These are phyloP conservation scores for Rosa lucieae DNA, from an alignment of 306 rosid species.

Conservation along the genomic window DNA sequence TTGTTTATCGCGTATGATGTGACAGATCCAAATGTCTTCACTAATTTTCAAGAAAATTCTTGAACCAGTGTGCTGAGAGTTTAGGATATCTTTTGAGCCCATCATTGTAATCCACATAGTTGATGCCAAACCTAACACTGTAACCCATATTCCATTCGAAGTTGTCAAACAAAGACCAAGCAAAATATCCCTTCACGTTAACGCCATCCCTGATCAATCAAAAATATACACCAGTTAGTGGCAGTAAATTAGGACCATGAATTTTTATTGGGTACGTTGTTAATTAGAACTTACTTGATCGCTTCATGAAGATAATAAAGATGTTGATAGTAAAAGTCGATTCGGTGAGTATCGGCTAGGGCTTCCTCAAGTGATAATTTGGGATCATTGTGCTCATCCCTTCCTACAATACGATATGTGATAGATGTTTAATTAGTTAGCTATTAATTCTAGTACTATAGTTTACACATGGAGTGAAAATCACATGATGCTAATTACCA, in stretches of 20 bases:
- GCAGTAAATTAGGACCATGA: background rate
- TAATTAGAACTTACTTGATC: slow-evolving; percentile 26
- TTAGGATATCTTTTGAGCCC: slow-evolving; percentile 30
- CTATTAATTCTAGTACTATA: no score
- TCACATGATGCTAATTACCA: slow-evolving; percentile 22
- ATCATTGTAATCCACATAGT: slow-evolving; percentile 31
- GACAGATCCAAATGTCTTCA: background rate
- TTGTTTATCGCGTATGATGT: background rate
- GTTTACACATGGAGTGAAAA: background rate
- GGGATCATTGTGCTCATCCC: slow-evolving; percentile 21
- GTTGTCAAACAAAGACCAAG: slow-evolving; percentile 39
- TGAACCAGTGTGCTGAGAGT: slow-evolving; percentile 33
- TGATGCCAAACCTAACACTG: slow-evolving; percentile 34
- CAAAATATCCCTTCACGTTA: slow-evolving; percentile 37
- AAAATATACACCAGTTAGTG: background rate
- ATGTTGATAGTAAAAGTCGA: slow-evolving; percentile 28
- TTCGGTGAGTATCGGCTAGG: slow-evolving; percentile 26
- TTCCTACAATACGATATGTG: slow-evolving; percentile 11
- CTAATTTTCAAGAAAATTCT: slow-evolving; percentile 10
- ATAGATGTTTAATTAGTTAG: background rate
- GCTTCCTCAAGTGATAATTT: slow-evolving; percentile 25
- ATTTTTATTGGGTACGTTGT: background rate
- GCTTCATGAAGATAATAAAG: slow-evolving; percentile 25
- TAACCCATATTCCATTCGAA: slow-evolving; percentile 33
- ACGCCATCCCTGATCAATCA: slow-evolving; percentile 28